These are phyloP conservation scores for Flaveria floridana DNA, from an alignment of 140 eudicot species.

Conservation along the genomic window DNA sequence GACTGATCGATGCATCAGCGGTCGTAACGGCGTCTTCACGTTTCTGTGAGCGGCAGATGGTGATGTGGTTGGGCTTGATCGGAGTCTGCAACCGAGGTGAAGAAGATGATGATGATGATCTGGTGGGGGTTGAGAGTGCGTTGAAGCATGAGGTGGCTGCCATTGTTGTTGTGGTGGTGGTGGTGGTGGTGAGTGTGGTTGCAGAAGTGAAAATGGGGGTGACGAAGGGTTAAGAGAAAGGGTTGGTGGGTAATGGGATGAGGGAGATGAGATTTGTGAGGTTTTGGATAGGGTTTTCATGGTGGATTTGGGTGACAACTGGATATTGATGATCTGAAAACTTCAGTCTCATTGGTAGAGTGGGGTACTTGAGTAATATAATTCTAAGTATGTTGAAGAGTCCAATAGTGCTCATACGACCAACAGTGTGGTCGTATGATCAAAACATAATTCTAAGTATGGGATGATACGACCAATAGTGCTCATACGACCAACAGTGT, in stretches of 20 bases:
- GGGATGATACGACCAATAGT: no score
- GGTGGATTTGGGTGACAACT: constrained; percentile 54
- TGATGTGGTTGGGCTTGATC: constrained; percentile 45
- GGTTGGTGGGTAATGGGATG: constrained; percentile 57
- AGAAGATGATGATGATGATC: constrained; percentile 36
- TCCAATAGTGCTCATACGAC: no score
- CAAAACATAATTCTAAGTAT: no score
- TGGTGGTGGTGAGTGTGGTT: constrained; percentile 21
- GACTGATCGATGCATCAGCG: constrained; percentile 45
- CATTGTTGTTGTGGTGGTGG: constrained; percentile 42
- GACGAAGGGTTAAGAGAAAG: constrained; percentile 30
- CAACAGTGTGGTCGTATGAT: no score
- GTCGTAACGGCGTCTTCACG: constrained; percentile 42
- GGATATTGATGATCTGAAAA: constrained; percentile 4
- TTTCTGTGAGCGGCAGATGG: constrained; percentile 76
- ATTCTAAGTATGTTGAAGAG: no score
- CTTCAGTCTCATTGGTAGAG: constrained; percentile 1
- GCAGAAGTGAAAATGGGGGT: constrained; percentile 37
- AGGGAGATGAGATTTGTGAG: constrained; percentile 55
- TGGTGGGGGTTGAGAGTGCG: constrained; percentile 49
- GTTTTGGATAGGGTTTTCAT: constrained; percentile 58
- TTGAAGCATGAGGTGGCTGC: constrained; percentile 93
- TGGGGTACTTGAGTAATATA: constrained; percentile 20
- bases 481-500: no score
- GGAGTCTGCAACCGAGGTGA: constrained; percentile 35